These are phyloP conservation scores for Marasmius oreades DNA, from an alignment of 1,284 basidiomycete genomes.

Conservation along the genomic window DNA sequence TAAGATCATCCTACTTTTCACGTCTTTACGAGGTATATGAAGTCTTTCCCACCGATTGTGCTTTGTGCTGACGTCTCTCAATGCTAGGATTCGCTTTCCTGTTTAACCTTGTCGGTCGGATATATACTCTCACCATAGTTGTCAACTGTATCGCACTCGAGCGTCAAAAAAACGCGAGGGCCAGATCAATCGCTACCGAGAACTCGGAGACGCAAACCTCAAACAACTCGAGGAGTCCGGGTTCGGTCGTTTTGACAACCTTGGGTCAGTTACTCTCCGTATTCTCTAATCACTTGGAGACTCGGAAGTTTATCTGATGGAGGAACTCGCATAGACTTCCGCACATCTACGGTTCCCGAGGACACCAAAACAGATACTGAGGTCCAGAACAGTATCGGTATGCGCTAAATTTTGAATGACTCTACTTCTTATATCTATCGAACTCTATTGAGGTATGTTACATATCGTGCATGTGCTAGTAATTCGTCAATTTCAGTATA, in stretches of 20 bases:
- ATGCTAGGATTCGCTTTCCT: conserved; percentile 5
- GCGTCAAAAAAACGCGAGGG: background rate
- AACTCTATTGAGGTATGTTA: no score
- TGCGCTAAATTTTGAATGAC: no score
- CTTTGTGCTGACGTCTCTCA: background rate
- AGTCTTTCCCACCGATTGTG: background rate
- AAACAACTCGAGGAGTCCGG: background rate
- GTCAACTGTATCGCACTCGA: conserved; percentile 7
- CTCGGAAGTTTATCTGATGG: background rate
- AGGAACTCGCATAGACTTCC: background rate
- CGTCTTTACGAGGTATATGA: background rate
- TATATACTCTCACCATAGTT: conserved; percentile 12
- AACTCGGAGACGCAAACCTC: background rate
- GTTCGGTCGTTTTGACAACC: background rate
- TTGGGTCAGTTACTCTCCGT: background rate
- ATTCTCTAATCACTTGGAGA: no score
- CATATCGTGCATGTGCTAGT: no score
- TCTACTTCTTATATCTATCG: no score
- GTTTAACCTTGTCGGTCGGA: conserved; percentile 7
- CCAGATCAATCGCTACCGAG: background rate
- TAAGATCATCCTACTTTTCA: conserved; percentile 8
- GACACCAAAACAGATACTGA: no score
- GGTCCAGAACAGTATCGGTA: no score
- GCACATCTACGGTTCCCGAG: background rate
- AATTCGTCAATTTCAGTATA: no score